Conservation (phyloP, 805 yeast genomes). For the Kuraishia borneana region DNA sequence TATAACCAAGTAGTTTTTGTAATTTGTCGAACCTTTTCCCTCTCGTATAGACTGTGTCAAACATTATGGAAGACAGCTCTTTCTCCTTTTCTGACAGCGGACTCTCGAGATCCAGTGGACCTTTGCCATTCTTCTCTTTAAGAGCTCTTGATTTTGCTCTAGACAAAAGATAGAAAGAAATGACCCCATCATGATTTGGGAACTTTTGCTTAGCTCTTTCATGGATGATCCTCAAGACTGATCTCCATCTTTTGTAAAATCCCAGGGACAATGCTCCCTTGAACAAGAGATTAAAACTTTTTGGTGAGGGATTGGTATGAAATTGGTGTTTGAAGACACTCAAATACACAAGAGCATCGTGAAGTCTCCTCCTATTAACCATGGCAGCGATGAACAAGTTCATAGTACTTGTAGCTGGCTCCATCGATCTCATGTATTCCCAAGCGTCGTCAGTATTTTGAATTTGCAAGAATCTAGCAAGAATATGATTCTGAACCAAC, state of each 20-base stretch:
- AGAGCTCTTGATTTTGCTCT: slow-evolving; percentile 19
- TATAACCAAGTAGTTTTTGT: too few species aligned
- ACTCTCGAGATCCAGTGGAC: slow-evolving; percentile 5
- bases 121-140: slow-evolving; percentile 10
- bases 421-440: background rate
- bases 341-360: background rate
- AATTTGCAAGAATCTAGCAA: background rate
- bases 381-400: background rate
- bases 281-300: slow-evolving; percentile 21
- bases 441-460: background rate
- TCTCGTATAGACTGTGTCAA: too few species aligned
- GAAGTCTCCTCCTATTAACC: background rate
- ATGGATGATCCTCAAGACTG: slow-evolving; percentile 8
- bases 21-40: too few species aligned
- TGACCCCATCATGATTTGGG: slow-evolving; percentile 1
- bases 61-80: too few species aligned
- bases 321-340: slow-evolving; percentile 5
- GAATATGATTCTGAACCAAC: background rate
- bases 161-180: slow-evolving; percentile 7
- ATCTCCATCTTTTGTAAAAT: slow-evolving; percentile 9
- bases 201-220: slow-evolving; percentile 4
- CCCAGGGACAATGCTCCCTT: slow-evolving; percentile 23
- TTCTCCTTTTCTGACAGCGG: slow-evolving; percentile 7
- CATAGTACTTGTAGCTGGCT: background rate
- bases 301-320: slow-evolving; percentile 17